Base-by-base conservation (phyloP, 169 alveolate genomes). In the Eimeria praecox region DNA sequence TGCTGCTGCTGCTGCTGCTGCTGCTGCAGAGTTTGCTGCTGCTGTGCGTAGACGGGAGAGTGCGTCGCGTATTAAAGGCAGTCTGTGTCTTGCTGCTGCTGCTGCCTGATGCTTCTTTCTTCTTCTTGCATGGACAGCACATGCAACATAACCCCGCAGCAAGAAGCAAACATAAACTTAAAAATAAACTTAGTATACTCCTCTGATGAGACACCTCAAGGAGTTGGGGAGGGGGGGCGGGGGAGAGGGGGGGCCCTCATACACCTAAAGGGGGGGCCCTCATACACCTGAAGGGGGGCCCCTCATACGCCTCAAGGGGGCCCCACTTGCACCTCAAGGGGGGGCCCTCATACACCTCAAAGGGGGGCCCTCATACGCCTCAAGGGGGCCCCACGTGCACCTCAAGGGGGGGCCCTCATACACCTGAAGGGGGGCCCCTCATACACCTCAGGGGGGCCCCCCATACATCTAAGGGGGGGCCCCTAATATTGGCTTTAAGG, bases 21-120 rank as follows among this genome's bases (percentile, higher is more conserved):
- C 66, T 56, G 66, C 66, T 56, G 87, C 95, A 90, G 95, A 73
- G 88, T 27, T 80, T 90, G 59, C 90, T 90, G 73, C 90, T 90
- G 59, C 95, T 90, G 56, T 33, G 95, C 9, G 82, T 49, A 3
- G 95, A 90, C 78, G 85, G 80, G 24, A 42, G 1, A 10, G 77
- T 73, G 89, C 89, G 95, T 4, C 95, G 95, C n/a, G 66, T 90
- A 44, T 14, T 40, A 49, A 90, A 90, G 73, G n/a, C 42, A 16
- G 20, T 33, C 30, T 46, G 46, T 22, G 89, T 73, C 22, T 62
- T 90, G 59, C 20, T 40, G 56, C 77, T 73, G 90, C 71, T 46
- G 89, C n/a, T 59, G n/a, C 80, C 30, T 9, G 95, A 90, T 49
- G 95, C 90, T 4, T 64, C 87, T 64, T 24, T 24, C 77, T 90